A percentile compares a stretch with the other conserved stretches of the same genome.
These are phyloP conservation scores for Schwanniomyces polymorphus DNA, from an alignment of 805 yeast species.

Conservation along the genomic window DNA sequence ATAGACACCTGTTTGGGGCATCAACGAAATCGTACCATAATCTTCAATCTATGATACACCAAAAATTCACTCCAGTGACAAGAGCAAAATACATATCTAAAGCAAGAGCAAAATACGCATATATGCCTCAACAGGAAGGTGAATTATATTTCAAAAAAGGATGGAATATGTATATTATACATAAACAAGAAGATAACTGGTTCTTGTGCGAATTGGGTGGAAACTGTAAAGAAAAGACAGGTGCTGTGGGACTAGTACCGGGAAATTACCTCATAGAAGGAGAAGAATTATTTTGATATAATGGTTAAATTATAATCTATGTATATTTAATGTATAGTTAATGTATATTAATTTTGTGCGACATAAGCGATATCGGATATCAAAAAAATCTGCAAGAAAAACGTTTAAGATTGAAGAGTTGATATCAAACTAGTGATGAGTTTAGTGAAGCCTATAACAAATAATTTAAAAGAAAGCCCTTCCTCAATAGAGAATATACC, in stretches of 20 bases:
- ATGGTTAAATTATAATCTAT: not conserved
- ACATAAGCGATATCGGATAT: not conserved
- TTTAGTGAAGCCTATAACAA: slow-evolving; percentile 16
- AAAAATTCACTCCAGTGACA: slow-evolving; percentile 28
- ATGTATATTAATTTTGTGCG: not conserved
- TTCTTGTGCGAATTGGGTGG: slow-evolving; percentile 41
- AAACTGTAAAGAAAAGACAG: slow-evolving; percentile 30
- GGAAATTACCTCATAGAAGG: slow-evolving; percentile 44
- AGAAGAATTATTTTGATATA: slow-evolving; percentile 11
- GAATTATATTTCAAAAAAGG: slow-evolving; percentile 40
- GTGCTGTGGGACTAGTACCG: slow-evolving; percentile 43
- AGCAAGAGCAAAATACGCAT: slow-evolving; percentile 40
- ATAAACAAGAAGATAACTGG: slow-evolving; percentile 47
- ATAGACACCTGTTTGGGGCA: slow-evolving; percentile 27
- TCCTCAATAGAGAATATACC: slow-evolving; percentile 40
- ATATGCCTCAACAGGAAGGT: slow-evolving; percentile 41
- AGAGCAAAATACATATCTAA: slow-evolving; percentile 28
- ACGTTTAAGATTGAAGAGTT: too few relatives aligned
- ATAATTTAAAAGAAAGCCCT: slow-evolving; percentile 14
- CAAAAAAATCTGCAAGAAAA: not conserved
- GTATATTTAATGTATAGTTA: not conserved
- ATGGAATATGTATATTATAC: slow-evolving; percentile 42
- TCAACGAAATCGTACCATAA: slow-evolving; percentile 35
- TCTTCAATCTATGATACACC: slow-evolving; percentile 25
- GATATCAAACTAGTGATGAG: not conserved